A percentile compares a stretch with the other conserved stretches of the same genome.
phyloP scores from a whole-genome alignment of 2,329 filamentous ascomycete species.

The Nothophoma quercina region DNA sequence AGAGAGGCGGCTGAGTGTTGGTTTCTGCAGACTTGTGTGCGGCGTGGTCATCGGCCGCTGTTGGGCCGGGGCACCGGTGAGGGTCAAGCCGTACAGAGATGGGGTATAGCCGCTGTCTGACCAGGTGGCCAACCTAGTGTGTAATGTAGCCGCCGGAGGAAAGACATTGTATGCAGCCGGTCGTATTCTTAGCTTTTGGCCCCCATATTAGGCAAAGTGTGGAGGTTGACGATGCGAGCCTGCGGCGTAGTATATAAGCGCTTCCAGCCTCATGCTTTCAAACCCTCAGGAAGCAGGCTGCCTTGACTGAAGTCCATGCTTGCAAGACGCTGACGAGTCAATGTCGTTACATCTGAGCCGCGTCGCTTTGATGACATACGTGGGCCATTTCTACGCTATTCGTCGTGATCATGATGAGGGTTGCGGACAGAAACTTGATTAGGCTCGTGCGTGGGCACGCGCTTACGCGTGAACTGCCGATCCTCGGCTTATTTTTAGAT shows the following conservation, averaged over 20 bases:
- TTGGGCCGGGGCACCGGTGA: conserved; percentile 28
- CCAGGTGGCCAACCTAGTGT: conserved; percentile 28
- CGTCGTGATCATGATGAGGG: not conserved
- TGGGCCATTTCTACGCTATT: no score
- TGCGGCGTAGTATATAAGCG: conserved; percentile 38
- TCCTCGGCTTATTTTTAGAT: conserved; percentile 16
- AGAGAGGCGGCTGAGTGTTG: conserved; percentile 38
- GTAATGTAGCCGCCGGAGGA: conserved; percentile 31
- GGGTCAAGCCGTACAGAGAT: conserved; percentile 34
- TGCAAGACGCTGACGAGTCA: no score
- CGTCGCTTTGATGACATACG: no score
- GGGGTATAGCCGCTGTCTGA: conserved; percentile 39
- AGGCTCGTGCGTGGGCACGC: conserved; percentile 17
- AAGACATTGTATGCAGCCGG: conserved; percentile 30
- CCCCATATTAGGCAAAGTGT: conserved; percentile 32
- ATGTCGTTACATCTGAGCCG: no score
- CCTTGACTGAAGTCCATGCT: not conserved
- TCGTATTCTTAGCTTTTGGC: conserved; percentile 37
- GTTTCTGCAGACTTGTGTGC: conserved; percentile 28
- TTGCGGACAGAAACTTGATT: conserved; percentile 6
- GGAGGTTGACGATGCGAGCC: conserved; percentile 30
- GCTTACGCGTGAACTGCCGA: conserved; percentile 29
- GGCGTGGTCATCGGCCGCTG: conserved; percentile 31
- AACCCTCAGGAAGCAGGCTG: conserved; percentile 4
- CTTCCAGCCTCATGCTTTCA: conserved; percentile 28